Evolutionary conservation across 768 basidiomycete genomes (phyloP), one percentile per base, ranked within the genome.

Genomic region (Cyathus striatus): DNA sequence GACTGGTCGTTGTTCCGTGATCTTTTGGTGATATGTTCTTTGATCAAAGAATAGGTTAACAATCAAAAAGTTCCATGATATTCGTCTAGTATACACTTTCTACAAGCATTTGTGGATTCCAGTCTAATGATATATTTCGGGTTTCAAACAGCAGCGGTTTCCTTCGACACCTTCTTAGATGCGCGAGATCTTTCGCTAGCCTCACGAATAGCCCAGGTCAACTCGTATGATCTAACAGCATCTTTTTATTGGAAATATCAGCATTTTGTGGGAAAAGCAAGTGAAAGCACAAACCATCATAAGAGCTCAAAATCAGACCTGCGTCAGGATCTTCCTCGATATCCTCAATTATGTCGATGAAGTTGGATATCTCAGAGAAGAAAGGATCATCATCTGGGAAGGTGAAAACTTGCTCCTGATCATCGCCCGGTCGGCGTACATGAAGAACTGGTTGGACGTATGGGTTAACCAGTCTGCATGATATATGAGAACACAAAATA

Each of bases 151-250:
- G 30, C 30, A 32, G 16, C 16, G 30, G 30, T 12, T 32, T 32
- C 16, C 3, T 12, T 32, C 16, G 30, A 3, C 16, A 12, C 30
- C 30, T 12, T 52, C 48, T 62, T 78, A 18, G 62, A 64, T 12
- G 61, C 69, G 23, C 79, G 79, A 47, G 80, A 80, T 39, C 72
- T 74, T 58, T 91, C 88, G 50, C 79, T 79, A 23, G 89, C 84
- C 49, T 78, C 70, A 38, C 91, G 83, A 59, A 95, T 94, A 22
- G 91, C 90, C 92, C 92, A 95, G 18, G 91, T 94, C 47, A 95
- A 72, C 60, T 94, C 83, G 52, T 95, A 95, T 5, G 91, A 86
- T 64, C 77, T 82, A 53, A 83, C 85, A 33, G 91, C 91, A 64
- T 92, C 88, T 89, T 47, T 2, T 14, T n/a, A n/a, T n/a, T n/a